Evolutionary conservation across 768 basidiomycete genomes (phyloP), one percentile per base, ranked within the genome.

Genomic region (Boletales sp.): DNA sequence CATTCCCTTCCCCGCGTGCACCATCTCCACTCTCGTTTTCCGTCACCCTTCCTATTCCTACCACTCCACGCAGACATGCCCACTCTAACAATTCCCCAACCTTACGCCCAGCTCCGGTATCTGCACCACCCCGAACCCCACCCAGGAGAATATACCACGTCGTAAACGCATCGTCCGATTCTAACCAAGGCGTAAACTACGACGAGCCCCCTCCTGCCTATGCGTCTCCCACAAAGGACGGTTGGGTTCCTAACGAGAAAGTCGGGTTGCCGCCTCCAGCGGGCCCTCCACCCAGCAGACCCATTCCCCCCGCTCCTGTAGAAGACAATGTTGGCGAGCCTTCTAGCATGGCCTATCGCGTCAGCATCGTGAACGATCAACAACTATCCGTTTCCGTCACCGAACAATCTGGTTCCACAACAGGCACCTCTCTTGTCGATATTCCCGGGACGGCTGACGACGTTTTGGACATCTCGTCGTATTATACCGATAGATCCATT

Each of bases 121-220:
- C 55, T 21, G 53, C 43, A 31, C 43, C 56, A 32, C 66, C 67
- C 2, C 63, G 61, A 39, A 69, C 66, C 11, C 73, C 75, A 13
- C 70, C 75, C 2, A 66, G 69, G 45, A 62, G 75, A 42, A 55
- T 69, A 15, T 75, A 73, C 44, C 75, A 75, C 39, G 59, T 80
- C 45, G 62, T 63, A 5, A 79, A 80, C 54, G 66, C 64, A 3
- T 65, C 69, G 14, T 53, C 70, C 29, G 59, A 61, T 37, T 64
- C 52, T 11, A 37, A 36, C 8, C 52, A 63, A 10, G 57, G 36
- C 27, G 40, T 52, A 54, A 48, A 53, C 51, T 50, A 64, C 56
- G 9, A 36, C 21, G 72, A 78, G 5, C 77, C 78, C 8, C 79
- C 79, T 0, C 77, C 79, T 4, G 76, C 79, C 2, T 79, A 80